phyloP scores from a whole-genome alignment of 495 filamentous ascomycete species.

The Neurospora sp. region DNA sequence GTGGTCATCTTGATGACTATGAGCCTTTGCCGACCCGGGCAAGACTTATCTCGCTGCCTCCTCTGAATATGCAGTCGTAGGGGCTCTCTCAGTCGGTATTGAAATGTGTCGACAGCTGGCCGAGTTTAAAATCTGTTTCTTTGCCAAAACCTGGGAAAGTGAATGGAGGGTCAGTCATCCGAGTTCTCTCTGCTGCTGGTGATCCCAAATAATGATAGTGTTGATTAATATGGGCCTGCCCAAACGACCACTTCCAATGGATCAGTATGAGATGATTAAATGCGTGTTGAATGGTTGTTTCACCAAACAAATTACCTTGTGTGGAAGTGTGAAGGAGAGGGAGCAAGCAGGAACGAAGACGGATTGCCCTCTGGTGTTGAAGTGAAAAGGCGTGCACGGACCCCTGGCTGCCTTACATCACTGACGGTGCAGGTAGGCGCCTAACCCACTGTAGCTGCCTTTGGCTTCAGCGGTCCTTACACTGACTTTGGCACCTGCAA shows the following conservation, averaged over 20 bases:
- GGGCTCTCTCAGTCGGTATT: neutral
- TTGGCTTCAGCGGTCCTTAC: neutral
- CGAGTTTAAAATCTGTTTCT: neutral
- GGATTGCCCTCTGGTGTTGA: neutral
- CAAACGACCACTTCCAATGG: neutral
- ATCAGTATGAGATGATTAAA: neutral
- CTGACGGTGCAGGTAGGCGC: neutral
- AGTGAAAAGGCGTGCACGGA: neutral
- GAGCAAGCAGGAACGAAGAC: neutral
- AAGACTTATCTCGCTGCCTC: neutral
- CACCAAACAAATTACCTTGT: neutral
- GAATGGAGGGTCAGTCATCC: neutral
- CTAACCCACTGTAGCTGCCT: neutral
- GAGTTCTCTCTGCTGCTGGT: neutral
- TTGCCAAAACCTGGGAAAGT: too few relatives aligned
- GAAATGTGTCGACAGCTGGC: neutral
- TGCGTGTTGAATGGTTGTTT: neutral
- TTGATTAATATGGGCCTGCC: neutral
- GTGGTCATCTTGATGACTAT: constrained; percentile 32
- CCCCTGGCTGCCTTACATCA: neutral
- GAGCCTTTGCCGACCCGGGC: neutral
- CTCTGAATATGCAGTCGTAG: neutral
- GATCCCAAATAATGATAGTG: neutral
- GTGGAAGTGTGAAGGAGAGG: neutral
- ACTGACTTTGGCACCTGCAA: neutral